A percentile compares a stretch with the other conserved stretches of the same genome.
Evolutionary conservation across 208 protist genomes (phyloP).

Genomic region (Phytomonas francai): DNA sequence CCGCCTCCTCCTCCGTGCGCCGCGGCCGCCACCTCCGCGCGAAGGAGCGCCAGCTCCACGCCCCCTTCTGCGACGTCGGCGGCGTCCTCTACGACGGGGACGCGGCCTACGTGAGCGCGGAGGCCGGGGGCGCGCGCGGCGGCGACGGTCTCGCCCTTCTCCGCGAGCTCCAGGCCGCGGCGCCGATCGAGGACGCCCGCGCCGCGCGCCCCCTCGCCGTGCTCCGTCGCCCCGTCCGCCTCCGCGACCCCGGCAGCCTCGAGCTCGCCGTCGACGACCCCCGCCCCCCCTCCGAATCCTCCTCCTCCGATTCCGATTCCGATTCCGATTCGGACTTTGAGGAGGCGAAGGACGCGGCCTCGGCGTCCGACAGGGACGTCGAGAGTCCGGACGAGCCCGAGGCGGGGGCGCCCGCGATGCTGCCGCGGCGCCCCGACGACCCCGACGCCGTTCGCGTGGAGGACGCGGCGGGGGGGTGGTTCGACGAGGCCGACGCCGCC

Average conservation of each 20-base stretch:
- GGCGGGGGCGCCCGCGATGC: constrained; percentile 27
- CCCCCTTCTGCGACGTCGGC: constrained; percentile 97
- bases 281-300: no score
- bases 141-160: constrained; percentile 79
- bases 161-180: constrained; percentile 62
- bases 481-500: constrained; percentile 22
- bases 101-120: constrained; percentile 94
- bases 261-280: constrained; percentile 46
- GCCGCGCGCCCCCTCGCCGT: constrained; percentile 70
- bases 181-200: constrained; percentile 52
- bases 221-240: constrained; percentile 20
- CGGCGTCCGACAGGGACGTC: constrained; percentile 8
- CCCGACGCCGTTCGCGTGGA: constrained; percentile 50
- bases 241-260: neutral
- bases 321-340: constrained; percentile 21
- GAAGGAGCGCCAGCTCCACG: constrained; percentile 95
- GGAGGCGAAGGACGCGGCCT: constrained; percentile 14
- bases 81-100: constrained; percentile 98
- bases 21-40: constrained; percentile 90
- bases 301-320: constrained; percentile 20
- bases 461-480: constrained; percentile 47
- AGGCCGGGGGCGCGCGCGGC: constrained; percentile 79
- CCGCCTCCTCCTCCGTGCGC: constrained; percentile 82
- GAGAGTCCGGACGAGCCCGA: constrained; percentile 2
- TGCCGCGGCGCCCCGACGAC: constrained; percentile 54